Evolutionary conservation across 805 yeast genomes (phyloP), one percentile per base, ranked within the genome.

Genomic region (Metschnikowia colocasiae): DNA sequence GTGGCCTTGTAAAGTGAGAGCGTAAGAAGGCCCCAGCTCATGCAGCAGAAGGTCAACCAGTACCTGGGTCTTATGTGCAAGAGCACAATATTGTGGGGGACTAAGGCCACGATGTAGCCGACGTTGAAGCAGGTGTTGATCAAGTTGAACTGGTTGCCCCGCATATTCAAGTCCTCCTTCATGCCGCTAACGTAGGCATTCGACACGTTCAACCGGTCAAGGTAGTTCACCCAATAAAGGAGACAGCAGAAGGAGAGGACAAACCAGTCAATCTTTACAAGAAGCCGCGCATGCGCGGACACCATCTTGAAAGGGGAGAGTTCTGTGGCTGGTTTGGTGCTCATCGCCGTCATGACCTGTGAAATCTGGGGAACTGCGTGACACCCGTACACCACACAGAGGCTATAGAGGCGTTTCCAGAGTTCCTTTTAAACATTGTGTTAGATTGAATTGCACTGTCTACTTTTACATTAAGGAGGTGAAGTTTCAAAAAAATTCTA

Each of bases 101-200:
- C 62, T 72, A 81, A 76, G 7, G 81, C 82, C 16, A 83, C 68
- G 26, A 78, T 75, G 58, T 81, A 80, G 2, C 89, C 90, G 7
- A 79, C 73, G 19, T 76, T 79, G 61, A 80, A 82, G 43, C 78
- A 73, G 0, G 85, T 79, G 49, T 76, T 78, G 44, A 80, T 68
- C 34, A 76, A 50, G 56, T 80, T 80, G 51, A 71, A 74, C 47
- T 80, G 74, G 48, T 76, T 62, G 10, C 81, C 81, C 34, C 58
- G 32, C 69, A 80, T 66, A 3, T 64, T 53, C 47, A 79, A 54
- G 45, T 76, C 85, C 47, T 79, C 80, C 53, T 79, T 73, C 85
- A 83, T 79, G 8, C 87, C 87, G 9, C 81, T 73, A n/a, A 81
- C 83, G 58, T 82, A 82, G 2, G 87, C 86, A 55, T 78, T 75